A percentile compares a stretch with the other conserved stretches of the same genome.
Evolutionary conservation across 805 yeast genomes (phyloP).

Genomic region (Teunomyces lycoperdinae): DNA sequence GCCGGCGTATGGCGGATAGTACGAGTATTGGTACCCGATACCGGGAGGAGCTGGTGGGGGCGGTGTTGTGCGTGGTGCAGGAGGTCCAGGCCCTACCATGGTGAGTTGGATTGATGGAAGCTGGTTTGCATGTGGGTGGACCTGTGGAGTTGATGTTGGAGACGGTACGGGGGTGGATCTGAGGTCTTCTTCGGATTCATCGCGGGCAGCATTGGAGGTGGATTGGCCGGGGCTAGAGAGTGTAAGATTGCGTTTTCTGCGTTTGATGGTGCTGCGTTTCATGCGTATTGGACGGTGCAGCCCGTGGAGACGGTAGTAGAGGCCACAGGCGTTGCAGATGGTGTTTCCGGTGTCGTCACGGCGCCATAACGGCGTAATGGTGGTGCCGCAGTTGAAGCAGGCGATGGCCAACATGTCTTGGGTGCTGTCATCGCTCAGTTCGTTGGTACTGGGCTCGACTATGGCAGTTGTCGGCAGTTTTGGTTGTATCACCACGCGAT

Average conservation of each 20-base stretch:
- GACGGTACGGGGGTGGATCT: background rate
- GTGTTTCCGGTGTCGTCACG: conserved; percentile 79
- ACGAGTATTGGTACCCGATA: conserved; percentile 11
- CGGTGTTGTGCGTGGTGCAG: conserved; percentile 4
- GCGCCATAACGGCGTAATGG: conserved; percentile 86
- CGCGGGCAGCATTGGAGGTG: background rate
- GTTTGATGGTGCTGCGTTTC: conserved; percentile 70
- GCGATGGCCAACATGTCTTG: conserved; percentile 60
- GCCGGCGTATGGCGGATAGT: conserved; percentile 34
- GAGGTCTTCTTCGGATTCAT: background rate
- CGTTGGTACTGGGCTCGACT: background rate
- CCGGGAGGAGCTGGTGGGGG: conserved; percentile 8
- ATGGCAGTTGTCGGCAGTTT: background rate
- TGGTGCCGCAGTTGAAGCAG: conserved; percentile 80
- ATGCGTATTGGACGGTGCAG: conserved; percentile 71
- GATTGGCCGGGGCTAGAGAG: background rate
- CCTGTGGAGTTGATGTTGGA: background rate
- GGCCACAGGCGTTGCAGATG: conserved; percentile 86
- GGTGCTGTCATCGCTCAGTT: conserved; percentile 10
- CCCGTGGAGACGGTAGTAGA: conserved; percentile 74
- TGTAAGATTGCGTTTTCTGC: conserved; percentile 54
- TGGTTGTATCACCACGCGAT: conserved; percentile 49
- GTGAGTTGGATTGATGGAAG: conserved; percentile 1
- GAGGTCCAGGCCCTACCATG: background rate
- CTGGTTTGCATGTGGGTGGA: background rate